Conservation (phyloP, 805 yeast species). For the Tanozyma kutaoensis region DNA sequence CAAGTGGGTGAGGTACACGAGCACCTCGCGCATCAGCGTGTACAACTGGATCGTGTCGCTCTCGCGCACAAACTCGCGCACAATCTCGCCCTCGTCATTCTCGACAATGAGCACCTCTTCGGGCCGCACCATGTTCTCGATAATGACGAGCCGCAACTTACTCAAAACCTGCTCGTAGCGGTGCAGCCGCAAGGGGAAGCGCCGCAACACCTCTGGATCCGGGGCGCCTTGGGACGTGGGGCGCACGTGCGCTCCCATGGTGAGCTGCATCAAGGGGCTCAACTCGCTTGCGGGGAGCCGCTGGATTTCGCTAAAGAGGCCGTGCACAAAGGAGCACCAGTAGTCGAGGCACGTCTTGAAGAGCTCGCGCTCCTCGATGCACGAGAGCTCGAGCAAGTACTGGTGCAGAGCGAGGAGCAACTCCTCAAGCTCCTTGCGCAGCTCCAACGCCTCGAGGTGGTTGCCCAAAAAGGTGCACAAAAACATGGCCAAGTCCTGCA, state of each 20-base stretch:
- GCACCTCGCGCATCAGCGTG: slow-evolving; percentile 89
- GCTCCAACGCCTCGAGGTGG: slow-evolving; percentile 58
- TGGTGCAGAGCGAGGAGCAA: slow-evolving; percentile 61
- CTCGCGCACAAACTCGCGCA: slow-evolving; percentile 92
- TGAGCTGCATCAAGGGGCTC: slow-evolving; percentile 65
- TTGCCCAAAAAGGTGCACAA: slow-evolving; percentile 70
- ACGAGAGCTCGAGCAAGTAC: slow-evolving; percentile 73
- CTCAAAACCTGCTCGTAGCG: slow-evolving; percentile 69
- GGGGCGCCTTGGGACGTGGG: slow-evolving; percentile 61
- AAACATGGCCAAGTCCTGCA: slow-evolving; percentile 91
- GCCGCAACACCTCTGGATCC: slow-evolving; percentile 66
- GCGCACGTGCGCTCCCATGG: slow-evolving; percentile 25
- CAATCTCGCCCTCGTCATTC: slow-evolving; percentile 98
- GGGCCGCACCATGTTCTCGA: slow-evolving; percentile 96
- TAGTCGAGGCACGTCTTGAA: slow-evolving; percentile 93
- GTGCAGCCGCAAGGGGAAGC: slow-evolving; percentile 77
- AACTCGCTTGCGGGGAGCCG: slow-evolving; percentile 58
- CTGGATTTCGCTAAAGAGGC: slow-evolving; percentile 77
- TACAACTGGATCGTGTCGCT: slow-evolving; percentile 93
- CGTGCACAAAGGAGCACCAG: slow-evolving; percentile 80
- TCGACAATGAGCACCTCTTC: slow-evolving; percentile 96
- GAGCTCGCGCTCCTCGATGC: slow-evolving; percentile 89
- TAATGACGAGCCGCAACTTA: slow-evolving; percentile 79
- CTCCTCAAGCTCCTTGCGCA: slow-evolving; percentile 33
- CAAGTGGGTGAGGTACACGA: slow-evolving; percentile 90